Conservation (phyloP, 2,329 filamentous ascomycete genomes). For the Epichloe uncinata region DNA sequence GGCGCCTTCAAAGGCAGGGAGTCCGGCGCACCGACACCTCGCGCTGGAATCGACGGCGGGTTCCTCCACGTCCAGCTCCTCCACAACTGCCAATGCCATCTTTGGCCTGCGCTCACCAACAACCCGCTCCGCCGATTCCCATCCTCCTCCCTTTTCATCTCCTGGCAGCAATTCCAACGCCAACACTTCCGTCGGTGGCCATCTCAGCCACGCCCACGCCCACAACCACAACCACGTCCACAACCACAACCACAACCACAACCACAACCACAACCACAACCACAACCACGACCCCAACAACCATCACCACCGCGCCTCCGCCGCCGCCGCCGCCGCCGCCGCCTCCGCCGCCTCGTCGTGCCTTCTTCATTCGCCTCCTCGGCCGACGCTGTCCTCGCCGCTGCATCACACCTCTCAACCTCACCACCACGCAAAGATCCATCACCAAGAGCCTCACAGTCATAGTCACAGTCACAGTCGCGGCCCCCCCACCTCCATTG, state of each 20-base stretch:
- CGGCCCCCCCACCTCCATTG: conserved; percentile 3
- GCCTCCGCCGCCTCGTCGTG: conserved; percentile 9
- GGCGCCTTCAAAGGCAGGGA: conserved; percentile 11
- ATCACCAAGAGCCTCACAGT: conserved; percentile 8
- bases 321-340: too few relatives aligned
- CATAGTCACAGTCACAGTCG: conserved; percentile 13
- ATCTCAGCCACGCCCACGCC: conserved; percentile 8
- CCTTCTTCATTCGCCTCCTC: conserved; percentile 19
- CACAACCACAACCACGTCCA: conserved; percentile 11
- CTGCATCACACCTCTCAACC: conserved; percentile 1
- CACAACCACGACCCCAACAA: conserved; percentile 6
- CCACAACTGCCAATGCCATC: conserved; percentile 10
- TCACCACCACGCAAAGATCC: conserved; percentile 3
- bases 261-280: neutral
- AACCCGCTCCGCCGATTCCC: conserved; percentile 25
- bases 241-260: conserved; percentile 7
- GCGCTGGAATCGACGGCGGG: neutral
- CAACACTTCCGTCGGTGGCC: conserved; percentile 16
- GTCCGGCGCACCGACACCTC: conserved; percentile 2
- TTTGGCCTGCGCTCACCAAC: conserved; percentile 39
- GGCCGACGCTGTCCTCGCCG: conserved; percentile 12
- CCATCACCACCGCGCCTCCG: conserved; percentile 14
- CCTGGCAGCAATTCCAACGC: conserved; percentile 17
- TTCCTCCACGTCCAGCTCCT: neutral
- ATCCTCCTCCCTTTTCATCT: conserved; percentile 18